Percentiles rank a stretch among this genome's conserved stretches.
Evolutionary conservation across 2,329 filamentous ascomycete genomes (phyloP).

Genomic region (Lachnellula willkommii): DNA sequence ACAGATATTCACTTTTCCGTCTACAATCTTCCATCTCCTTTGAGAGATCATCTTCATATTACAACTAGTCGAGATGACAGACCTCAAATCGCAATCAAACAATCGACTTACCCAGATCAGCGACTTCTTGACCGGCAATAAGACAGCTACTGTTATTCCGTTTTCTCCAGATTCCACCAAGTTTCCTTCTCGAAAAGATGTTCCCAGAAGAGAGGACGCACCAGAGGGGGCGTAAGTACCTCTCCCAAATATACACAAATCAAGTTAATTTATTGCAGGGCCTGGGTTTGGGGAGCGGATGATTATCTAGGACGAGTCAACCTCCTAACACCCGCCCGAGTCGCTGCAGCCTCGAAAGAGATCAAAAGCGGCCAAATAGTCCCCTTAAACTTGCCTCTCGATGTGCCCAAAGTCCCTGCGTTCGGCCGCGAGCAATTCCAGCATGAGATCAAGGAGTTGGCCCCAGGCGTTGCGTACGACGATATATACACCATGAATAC

Average conservation of each 20-base stretch:
- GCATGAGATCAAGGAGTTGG: conserved; percentile 30
- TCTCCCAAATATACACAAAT: background rate
- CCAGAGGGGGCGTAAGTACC: conserved; percentile 26
- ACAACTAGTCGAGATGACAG: conserved; percentile 14
- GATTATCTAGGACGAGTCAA: conserved; percentile 41
- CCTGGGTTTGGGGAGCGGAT: conserved; percentile 31
- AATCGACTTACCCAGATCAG: conserved; percentile 23
- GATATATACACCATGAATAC: conserved; percentile 56
- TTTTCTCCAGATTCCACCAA: conserved; percentile 29
- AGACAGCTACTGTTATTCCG: conserved; percentile 24
- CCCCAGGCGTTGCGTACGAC: conserved; percentile 45
- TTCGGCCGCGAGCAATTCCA: conserved; percentile 32
- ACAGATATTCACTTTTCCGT: too few species aligned
- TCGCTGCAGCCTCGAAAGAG: conserved; percentile 38
- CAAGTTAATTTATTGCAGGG: conserved; percentile 13
- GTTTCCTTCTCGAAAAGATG: conserved; percentile 26
- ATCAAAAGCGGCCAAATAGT: conserved; percentile 39
- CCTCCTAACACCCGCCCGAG: conserved; percentile 39
- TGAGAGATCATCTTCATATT: background rate
- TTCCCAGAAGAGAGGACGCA: conserved; percentile 26
- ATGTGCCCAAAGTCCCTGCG: conserved; percentile 33
- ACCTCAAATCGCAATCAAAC: conserved; percentile 16
- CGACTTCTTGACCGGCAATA: conserved; percentile 23
- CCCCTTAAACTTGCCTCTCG: conserved; percentile 23
- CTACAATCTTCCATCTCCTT: background rate